These are phyloP conservation scores for Fusarium marasasianum DNA, from an alignment of 2,329 filamentous ascomycete species.

Conservation along the genomic window DNA sequence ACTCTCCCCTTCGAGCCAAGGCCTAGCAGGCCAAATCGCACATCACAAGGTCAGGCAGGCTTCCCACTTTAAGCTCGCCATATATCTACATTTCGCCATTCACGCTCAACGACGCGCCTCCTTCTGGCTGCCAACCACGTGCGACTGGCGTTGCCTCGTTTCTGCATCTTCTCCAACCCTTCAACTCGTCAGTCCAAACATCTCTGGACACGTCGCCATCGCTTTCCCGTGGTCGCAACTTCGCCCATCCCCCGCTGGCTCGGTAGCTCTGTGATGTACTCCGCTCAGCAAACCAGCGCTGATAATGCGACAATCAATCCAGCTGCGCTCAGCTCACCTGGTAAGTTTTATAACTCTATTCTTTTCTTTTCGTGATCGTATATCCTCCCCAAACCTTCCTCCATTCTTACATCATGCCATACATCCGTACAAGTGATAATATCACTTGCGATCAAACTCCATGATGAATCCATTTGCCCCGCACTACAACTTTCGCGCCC, in stretches of 20 bases:
- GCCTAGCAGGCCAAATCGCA: slow-evolving; percentile 34
- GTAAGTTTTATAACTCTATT: slow-evolving; percentile 59
- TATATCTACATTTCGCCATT: slow-evolving; percentile 41
- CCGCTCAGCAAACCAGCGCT: slow-evolving; percentile 71
- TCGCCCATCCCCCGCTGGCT: slow-evolving; percentile 37
- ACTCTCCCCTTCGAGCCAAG: slow-evolving; percentile 27
- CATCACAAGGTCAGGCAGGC: slow-evolving; percentile 34
- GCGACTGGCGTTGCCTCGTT: slow-evolving; percentile 57
- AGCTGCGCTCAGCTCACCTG: slow-evolving; percentile 81
- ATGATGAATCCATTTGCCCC: slow-evolving; percentile 32
- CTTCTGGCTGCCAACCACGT: slow-evolving; percentile 60
- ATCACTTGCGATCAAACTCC: slow-evolving; percentile 16
- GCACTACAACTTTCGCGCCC: slow-evolving; percentile 9
- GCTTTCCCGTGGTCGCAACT: slow-evolving; percentile 44
- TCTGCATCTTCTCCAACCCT: slow-evolving; percentile 52
- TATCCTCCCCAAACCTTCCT: slow-evolving; percentile 17
- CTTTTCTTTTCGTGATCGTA: slow-evolving; percentile 25
- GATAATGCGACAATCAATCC: slow-evolving; percentile 92
- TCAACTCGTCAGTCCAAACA: slow-evolving; percentile 60
- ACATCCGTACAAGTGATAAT: not conserved
- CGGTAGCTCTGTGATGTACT: slow-evolving; percentile 50
- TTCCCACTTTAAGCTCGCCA: slow-evolving; percentile 32
- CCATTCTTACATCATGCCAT: slow-evolving; percentile 1
- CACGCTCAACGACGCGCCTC: slow-evolving; percentile 38
- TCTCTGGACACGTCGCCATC: slow-evolving; percentile 70